phyloP scores from a whole-genome alignment of 2,329 filamentous ascomycete genomes.

The Endothia cerciana region DNA sequence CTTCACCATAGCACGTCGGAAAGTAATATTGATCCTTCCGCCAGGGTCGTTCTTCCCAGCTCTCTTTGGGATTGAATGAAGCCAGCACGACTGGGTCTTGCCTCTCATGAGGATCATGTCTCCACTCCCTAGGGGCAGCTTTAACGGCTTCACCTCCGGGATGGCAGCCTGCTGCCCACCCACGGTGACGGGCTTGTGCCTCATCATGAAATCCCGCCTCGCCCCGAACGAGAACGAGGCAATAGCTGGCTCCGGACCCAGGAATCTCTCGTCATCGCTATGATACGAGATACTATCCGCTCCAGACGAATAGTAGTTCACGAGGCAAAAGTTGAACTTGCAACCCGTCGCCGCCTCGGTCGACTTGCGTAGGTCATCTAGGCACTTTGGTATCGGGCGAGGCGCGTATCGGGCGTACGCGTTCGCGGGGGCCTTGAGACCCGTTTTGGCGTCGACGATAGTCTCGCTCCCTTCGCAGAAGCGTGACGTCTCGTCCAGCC shows the following conservation, averaged over 20 bases:
- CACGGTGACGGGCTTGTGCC: conserved; percentile 67
- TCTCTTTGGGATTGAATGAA: conserved; percentile 78
- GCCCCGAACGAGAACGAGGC: conserved; percentile 76
- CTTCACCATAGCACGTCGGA: conserved; percentile 70
- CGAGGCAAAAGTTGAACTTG: conserved; percentile 76
- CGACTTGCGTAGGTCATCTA: conserved; percentile 64
- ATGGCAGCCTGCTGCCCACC: conserved; percentile 32
- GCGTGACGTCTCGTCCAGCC: conserved; percentile 62
- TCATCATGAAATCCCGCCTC: conserved; percentile 75
- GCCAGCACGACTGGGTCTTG: conserved; percentile 73
- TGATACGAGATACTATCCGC: conserved; percentile 79
- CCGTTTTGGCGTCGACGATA: conserved; percentile 50
- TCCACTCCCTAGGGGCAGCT: conserved; percentile 63
- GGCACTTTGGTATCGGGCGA: conserved; percentile 71
- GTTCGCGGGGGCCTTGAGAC: conserved; percentile 51
- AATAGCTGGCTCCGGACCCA: conserved; percentile 71
- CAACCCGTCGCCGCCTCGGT: conserved; percentile 70
- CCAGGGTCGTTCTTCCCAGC: conserved; percentile 65
- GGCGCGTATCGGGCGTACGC: conserved; percentile 60
- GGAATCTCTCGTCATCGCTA: conserved; percentile 78
- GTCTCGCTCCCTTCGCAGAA: conserved; percentile 52
- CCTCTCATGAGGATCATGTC: conserved; percentile 83
- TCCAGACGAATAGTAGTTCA: conserved; percentile 83
- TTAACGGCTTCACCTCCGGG: conserved; percentile 48
- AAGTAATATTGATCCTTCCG: conserved; percentile 77